A percentile compares a stretch with the other conserved stretches of the same genome.
These are phyloP conservation scores for Elaeagnus macrophylla DNA, from an alignment of 306 rosid genomes.

Conservation along the genomic window DNA sequence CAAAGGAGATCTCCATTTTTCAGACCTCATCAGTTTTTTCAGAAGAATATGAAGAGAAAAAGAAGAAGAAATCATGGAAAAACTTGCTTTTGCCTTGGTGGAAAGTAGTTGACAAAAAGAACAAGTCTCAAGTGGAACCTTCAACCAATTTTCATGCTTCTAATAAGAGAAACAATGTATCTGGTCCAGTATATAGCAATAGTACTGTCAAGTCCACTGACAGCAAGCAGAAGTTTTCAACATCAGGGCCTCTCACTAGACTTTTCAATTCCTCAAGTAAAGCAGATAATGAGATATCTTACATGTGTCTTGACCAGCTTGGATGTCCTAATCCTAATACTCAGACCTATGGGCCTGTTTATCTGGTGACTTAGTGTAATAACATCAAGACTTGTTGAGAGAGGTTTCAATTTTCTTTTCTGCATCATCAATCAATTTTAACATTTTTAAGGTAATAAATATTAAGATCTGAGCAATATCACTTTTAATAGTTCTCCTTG, in stretches of 20 bases:
- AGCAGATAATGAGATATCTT: conserved; percentile 38
- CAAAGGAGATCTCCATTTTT: conserved; percentile 21
- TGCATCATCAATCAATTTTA: no score
- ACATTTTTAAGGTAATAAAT: no score
- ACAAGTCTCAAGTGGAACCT: conserved; percentile 19
- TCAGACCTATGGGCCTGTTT: conserved; percentile 57
- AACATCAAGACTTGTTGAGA: neutral
- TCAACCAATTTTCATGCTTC: conserved; percentile 21
- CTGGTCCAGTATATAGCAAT: conserved; percentile 50
- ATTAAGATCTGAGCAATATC: no score
- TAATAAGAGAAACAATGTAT: conserved; percentile 28
- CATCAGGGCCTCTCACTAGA: conserved; percentile 52
- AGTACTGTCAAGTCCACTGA: conserved; percentile 18
- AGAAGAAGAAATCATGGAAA: conserved; percentile 66
- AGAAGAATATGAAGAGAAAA: conserved; percentile 40
- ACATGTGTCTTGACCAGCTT: conserved; percentile 37
- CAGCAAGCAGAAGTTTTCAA: conserved; percentile 24
- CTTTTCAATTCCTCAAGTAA: conserved; percentile 41
- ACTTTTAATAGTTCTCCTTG: no score
- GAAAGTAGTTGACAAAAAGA: conserved; percentile 43
- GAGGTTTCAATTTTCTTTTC: neutral
- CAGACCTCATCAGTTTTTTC: conserved; percentile 29
- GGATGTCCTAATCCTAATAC: conserved; percentile 18
- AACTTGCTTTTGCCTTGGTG: conserved; percentile 55
- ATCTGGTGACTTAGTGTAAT: conserved; percentile 42